phyloP scores from a whole-genome alignment of 331 rosid species.

The Cydonia oblonga region DNA sequence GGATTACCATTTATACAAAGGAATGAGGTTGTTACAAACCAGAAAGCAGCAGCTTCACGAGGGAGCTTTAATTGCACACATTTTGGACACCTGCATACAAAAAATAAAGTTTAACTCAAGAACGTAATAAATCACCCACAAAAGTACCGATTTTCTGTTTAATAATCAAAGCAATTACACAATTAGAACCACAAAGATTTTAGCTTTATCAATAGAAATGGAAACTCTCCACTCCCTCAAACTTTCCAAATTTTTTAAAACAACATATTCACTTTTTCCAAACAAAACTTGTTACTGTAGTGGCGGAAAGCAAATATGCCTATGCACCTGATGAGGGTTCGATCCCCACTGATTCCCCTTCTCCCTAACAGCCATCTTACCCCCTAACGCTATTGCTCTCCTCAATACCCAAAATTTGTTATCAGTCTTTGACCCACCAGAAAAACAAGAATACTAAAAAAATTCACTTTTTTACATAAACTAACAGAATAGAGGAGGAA shows the following conservation, averaged over 20 bases:
- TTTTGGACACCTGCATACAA: conserved; percentile 73
- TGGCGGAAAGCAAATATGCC: neutral
- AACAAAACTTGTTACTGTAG: neutral
- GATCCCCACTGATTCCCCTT: neutral
- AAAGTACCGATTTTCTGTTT: neutral
- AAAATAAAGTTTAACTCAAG: neutral
- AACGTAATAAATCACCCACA: neutral
- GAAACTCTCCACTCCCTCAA: neutral
- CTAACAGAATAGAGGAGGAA: neutral
- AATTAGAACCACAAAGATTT: neutral
- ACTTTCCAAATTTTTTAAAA: neutral
- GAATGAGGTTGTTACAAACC: conserved; percentile 42
- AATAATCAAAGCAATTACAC: neutral
- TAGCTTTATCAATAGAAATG: neutral
- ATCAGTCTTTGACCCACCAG: neutral
- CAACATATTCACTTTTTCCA: neutral
- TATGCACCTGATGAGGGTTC: neutral
- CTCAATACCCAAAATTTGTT: neutral
- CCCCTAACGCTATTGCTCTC: neutral
- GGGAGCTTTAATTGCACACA: conserved; percentile 87
- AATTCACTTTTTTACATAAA: neutral
- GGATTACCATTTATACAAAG: neutral
- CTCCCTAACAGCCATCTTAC: neutral
- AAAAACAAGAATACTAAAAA: neutral
- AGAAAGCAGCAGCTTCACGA: conserved; percentile 81